phyloP scores from a whole-genome alignment of 805 yeast species.

The Wickerhamiella australiensis region DNA sequence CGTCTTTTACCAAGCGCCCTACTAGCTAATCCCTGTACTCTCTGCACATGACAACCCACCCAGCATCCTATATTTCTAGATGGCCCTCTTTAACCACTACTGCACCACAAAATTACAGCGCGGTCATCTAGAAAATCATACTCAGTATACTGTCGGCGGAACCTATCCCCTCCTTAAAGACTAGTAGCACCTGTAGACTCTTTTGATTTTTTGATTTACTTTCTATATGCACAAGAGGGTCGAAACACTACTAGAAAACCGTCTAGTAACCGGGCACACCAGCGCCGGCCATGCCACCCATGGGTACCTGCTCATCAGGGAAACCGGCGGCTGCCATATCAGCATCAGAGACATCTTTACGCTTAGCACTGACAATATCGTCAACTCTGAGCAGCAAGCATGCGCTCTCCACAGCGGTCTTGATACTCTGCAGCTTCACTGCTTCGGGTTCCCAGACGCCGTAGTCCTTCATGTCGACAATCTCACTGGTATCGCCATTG shows the following conservation, averaged over 20 bases:
- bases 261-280: conserved; percentile 8
- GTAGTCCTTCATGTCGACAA: conserved; percentile 88
- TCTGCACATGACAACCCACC: too few species aligned
- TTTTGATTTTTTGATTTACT: too few species aligned
- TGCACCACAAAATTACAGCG: too few species aligned
- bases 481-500: conserved; percentile 88
- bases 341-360: conserved; percentile 32
- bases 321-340: conserved; percentile 17
- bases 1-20: too few species aligned
- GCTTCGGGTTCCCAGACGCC: conserved; percentile 99
- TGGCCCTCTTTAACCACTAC: too few species aligned
- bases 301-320: conserved; percentile 15
- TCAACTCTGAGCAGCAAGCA: conserved; percentile 89
- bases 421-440: conserved; percentile 88
- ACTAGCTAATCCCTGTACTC: too few species aligned
- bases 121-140: too few species aligned
- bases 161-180: too few species aligned
- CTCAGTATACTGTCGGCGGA: too few species aligned
- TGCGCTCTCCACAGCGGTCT: conserved; percentile 97
- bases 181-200: too few species aligned
- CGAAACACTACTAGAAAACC: not conserved
- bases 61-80: too few species aligned
- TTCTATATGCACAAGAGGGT: not conserved
- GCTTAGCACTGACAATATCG: conserved; percentile 93
- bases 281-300: conserved; percentile 21